Base-by-base conservation (phyloP, 306 rosid genomes). In the Psophocarpus tetragonolobus region DNA sequence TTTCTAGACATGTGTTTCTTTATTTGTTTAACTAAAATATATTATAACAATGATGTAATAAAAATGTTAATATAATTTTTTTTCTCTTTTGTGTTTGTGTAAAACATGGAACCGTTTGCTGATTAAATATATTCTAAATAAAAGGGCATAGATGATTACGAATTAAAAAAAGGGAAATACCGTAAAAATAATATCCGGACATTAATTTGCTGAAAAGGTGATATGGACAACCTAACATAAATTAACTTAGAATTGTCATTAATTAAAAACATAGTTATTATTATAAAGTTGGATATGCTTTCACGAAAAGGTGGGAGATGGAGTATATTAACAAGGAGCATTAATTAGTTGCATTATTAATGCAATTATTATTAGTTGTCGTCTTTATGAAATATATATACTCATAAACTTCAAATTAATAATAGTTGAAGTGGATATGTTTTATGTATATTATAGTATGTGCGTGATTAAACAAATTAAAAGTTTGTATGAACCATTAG, bases 201-300 rank as follows among this genome's bases (percentile, higher is more conserved):
- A 44, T 61, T 61, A 44, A 62, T 45, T 62, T 45, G 8, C 24
- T 47, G 30, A 60, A 29, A 14, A 27, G 47, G 6, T 41, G 70
- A 58, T 30, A 42, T 61, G 33, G 71, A 44, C 71, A 44, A 6
- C 23, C 47, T 32, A 75, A 75, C 71, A 5, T 65, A 65, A 36
- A 11, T 65, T 18, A 65, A 18, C 50, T 36, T 39, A 39, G 41
- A 73, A 73, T 8, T 39, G 57, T 57, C 68, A 5, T 6, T 18
- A 42, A 61, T 71, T 75, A 45, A 57, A 41, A 57, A 57, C 78
- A 68, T 57, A 73, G 41, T 30, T n/a, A 39, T 36, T 63, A 15
- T 33, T 26, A 51, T 51, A 13, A 53, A 20, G 76, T 32, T 10
- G 63, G 45, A 33, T 17, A 14, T n/a, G 29, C 27, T n/a, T n/a